Evolutionary conservation across 805 yeast genomes (phyloP), one percentile per base, ranked within the genome.

Genomic region (Komagataella populi): DNA sequence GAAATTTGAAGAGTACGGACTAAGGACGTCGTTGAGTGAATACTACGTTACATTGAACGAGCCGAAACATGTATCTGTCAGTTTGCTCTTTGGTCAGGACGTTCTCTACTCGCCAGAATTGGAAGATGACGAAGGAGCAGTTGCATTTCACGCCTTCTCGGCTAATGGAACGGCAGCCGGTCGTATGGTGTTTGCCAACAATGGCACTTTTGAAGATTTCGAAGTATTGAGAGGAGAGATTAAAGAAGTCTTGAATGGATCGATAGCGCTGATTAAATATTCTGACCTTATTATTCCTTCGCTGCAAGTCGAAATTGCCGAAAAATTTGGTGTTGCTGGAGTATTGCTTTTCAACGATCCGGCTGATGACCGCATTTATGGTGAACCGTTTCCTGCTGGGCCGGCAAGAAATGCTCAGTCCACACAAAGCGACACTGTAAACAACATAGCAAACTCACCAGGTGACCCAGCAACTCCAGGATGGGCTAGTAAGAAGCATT

Each of bases 391-490:
- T 55, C 87, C 87, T 4, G 63, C 74, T 5, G 87, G 87, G 1
- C 85, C 85, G 0, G 86, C 86, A 1, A 72, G 87, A 54, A 77
- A 82, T 62, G 86, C 85, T 36, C 74, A 81, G 1, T 66, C 81
- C 16, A 78, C 82, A n/a, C 86, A 82, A 51, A 50, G 45, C 46
- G 53, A 57, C 51, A 49, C 43, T 49, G 86, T 80, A n/a, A 76
- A 74, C 63, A 81, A 72, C 58, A 64, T 78, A 46, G 69, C 79
- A n/a, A 60, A 61, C 44, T 64, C 70, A 4, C 85, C 86, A 3
- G 87, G 87, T 43, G 87, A 81, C 56, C 87, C 87, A 8, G 73
- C 86, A 0, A 78, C 84, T 2, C 84, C 84, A 3, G 83, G 80
- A 2, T 71, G 68, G 51, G 70, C 80, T 7, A 73, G 77, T 24